Base-by-base conservation (phyloP, 768 basidiomycete species). In the Rhizopogon vesiculosus region DNA sequence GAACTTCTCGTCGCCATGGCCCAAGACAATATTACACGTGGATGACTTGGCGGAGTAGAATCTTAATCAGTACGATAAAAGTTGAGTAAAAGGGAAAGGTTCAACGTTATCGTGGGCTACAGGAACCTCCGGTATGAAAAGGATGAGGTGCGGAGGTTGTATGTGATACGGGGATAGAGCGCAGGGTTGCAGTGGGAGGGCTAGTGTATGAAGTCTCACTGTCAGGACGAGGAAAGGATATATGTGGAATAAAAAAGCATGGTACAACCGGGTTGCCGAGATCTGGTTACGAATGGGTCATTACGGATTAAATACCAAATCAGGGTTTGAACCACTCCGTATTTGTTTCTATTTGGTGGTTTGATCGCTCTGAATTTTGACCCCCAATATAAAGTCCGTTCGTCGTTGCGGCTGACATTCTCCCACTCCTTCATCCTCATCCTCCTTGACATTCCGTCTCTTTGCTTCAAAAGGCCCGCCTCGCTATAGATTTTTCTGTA, bases 331-430 rank as follows among this genome's bases (percentile, higher is more conserved):
- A 29, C 42, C 46, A 55, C 45, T 45, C 44, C 12, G 2, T 70
- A 22, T 70, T 70, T 72, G 62, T 10, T 0, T 0, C 0, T 70
- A 13, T 70, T 70, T 71, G 57, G 10, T 5, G 19, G 7, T 50
- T 64, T 63, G 61, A 62, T 68, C 67, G 55, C 56, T 57, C 56
- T 54, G 61, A 61, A 62, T 69, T 69, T 66, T 54, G 29, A 29
- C 42, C 46, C 61, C 42, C 65, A 68, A 72, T 70, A 72, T 68
- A 70, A 70, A 72, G 65, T 67, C 67, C 62, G 63, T 65, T 61
- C 43, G 52, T 51, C 62, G 62, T 64, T 68, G 56, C 56, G 39
- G 50, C 56, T 61, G 56, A 43, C 54, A 56, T 50, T 71, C 67
- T 69, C 69, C 66, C 69, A 72, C 64, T 69, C 62, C 55, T 69